Evolutionary conservation across 1,284 basidiomycete species (phyloP).

Genomic region (Volvariella surrecta): DNA sequence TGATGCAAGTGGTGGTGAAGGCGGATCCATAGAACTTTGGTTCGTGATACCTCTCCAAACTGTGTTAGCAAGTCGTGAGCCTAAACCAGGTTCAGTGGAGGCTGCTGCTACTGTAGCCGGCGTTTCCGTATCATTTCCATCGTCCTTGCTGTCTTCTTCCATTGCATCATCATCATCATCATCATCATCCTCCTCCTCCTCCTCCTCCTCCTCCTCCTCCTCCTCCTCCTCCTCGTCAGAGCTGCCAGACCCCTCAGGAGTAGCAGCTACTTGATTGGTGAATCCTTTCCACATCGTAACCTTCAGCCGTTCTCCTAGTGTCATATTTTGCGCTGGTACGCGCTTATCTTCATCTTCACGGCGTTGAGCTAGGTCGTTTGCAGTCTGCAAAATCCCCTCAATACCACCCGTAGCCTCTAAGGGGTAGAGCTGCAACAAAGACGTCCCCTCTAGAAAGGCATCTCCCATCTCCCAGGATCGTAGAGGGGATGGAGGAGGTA

Average conservation of each 20-base stretch:
- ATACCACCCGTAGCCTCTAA: slow-evolving; percentile 57
- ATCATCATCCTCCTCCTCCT: slow-evolving; percentile 10
- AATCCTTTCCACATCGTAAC: slow-evolving; percentile 65
- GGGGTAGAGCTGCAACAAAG: slow-evolving; percentile 56
- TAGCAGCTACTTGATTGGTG: slow-evolving; percentile 37
- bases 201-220: slow-evolving; percentile 17
- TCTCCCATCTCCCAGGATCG: slow-evolving; percentile 50
- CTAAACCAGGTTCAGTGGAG: slow-evolving; percentile 18
- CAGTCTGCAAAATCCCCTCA: slow-evolving; percentile 60
- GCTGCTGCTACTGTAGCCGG: slow-evolving; percentile 21
- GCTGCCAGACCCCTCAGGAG: slow-evolving; percentile 26
- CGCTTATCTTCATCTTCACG: slow-evolving; percentile 31
- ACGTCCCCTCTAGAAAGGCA: slow-evolving; percentile 57
- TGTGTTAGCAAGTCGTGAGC: slow-evolving; percentile 46
- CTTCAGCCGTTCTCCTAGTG: slow-evolving; percentile 47
- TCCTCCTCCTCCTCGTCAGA: slow-evolving; percentile 21
- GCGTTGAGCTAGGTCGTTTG: slow-evolving; percentile 47
- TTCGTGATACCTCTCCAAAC: slow-evolving; percentile 73
- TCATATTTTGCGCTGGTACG: slow-evolving; percentile 23
- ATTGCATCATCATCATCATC: too few relatives aligned
- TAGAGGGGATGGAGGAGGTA: slow-evolving; percentile 34
- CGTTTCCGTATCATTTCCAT: slow-evolving; percentile 37
- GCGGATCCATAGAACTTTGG: slow-evolving; percentile 55
- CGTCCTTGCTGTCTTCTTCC: slow-evolving; percentile 16
- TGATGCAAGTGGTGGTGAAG: slow-evolving; percentile 14